phyloP scores from a whole-genome alignment of 176 grass and related monocot genomes.

The Oryza glumipatula region DNA sequence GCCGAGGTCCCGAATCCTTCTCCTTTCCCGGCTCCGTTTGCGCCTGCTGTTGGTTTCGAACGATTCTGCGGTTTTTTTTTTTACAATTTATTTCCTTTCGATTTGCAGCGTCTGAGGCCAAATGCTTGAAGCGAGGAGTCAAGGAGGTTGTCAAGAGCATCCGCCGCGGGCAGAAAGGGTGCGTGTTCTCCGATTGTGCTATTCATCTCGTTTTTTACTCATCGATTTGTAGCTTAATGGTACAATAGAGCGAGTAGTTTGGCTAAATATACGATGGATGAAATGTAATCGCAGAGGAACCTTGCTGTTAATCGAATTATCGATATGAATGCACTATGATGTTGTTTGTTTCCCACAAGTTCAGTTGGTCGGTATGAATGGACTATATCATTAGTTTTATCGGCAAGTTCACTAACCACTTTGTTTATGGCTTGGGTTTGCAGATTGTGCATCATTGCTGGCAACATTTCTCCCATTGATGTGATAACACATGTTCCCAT shows the following conservation, averaged over 20 bases:
- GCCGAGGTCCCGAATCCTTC: conserved; percentile 12
- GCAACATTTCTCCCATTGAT: conserved; percentile 97
- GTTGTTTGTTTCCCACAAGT: background rate
- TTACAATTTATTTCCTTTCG: too few relatives aligned
- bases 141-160: conserved; percentile 99
- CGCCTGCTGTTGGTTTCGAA: background rate
- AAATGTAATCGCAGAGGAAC: too few relatives aligned
- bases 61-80: background rate
- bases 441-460: conserved; percentile 89
- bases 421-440: background rate
- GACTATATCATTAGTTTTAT: background rate
- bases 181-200: background rate
- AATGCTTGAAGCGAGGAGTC: conserved; percentile 93
- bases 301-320: background rate
- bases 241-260: background rate
- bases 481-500: conserved; percentile 91
- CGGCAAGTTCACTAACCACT: background rate
- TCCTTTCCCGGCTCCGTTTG: background rate
- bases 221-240: background rate
- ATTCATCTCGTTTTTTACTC: background rate
- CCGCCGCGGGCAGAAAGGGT: conserved; percentile 84
- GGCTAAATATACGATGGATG: background rate
- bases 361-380: background rate
- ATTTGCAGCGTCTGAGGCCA: conserved; percentile 72
- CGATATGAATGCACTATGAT: background rate